phyloP scores from a whole-genome alignment of 2,329 filamentous ascomycete species.

The Fusarium tanahbumbuense region DNA sequence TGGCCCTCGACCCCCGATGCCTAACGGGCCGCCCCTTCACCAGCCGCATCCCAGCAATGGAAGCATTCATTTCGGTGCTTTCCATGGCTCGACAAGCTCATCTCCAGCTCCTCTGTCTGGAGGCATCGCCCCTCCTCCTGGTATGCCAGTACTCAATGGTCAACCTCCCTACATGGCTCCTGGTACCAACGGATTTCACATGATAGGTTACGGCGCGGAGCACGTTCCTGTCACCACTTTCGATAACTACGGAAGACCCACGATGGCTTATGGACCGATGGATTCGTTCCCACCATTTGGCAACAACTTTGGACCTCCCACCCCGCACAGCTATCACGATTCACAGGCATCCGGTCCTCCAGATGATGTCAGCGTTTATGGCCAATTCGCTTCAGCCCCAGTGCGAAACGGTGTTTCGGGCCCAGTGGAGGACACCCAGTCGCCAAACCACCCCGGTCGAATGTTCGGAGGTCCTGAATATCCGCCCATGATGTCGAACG shows the following conservation, averaged over 20 bases:
- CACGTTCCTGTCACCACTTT: conserved; percentile 51
- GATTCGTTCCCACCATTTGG: conserved; percentile 51
- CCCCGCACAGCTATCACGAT: conserved; percentile 71
- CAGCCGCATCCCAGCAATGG: conserved; percentile 66
- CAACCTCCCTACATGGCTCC: conserved; percentile 51
- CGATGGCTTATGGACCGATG: conserved; percentile 51
- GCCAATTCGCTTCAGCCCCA: conserved; percentile 54
- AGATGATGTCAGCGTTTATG: conserved; percentile 58
- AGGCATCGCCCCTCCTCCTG: conserved; percentile 62
- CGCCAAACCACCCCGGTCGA: conserved; percentile 46
- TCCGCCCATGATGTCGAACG: conserved; percentile 50
- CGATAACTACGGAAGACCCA: conserved; percentile 54
- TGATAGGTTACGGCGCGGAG: conserved; percentile 53
- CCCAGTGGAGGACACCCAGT: conserved; percentile 48
- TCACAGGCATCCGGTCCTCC: conserved; percentile 67
- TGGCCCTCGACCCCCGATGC: conserved; percentile 49
- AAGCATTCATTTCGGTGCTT: conserved; percentile 67
- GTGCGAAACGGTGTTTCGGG: conserved; percentile 53
- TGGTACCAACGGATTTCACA: conserved; percentile 52
- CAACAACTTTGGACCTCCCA: conserved; percentile 63
- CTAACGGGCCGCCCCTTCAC: conserved; percentile 57
- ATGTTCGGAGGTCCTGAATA: conserved; percentile 50
- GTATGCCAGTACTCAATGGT: conserved; percentile 52
- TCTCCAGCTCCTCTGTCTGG: conserved; percentile 65
- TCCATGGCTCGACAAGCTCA: conserved; percentile 66